Base-by-base conservation (phyloP, 306 rosid genomes). In the Psophocarpus tetragonolobus region DNA sequence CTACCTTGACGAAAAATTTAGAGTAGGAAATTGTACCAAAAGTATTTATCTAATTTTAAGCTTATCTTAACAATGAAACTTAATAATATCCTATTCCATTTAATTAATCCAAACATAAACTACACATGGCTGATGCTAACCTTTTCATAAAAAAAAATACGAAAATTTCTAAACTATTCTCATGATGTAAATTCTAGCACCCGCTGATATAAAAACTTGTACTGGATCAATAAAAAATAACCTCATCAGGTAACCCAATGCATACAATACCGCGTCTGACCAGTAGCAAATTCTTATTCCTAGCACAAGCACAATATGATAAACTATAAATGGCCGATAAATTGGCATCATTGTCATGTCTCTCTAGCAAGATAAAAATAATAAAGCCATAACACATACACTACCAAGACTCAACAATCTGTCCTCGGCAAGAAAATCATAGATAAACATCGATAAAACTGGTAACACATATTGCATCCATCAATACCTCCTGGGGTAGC, bases 401-500 rank as follows among this genome's bases (percentile, higher is more conserved):
- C 53, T 64, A 47, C 71, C 41, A 76, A 76, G 71, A 58, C 18
- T 70, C 33, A 76, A 72, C 14, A 83, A 70, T 26, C 20, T 32
- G 27, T 48, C 72, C 63, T 48, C 74, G 30, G 30, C 64, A 14
- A 32, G 8, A 62, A 75, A 54, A 71, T 13, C 44, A 74, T 18
- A 80, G 30, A 48, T 74, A 84, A 69, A 42, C n/a, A 42, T 30
- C 18, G 6, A 47, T 71, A 64, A 6, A 9, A 72, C 32, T 3
- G 30, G 18, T 48, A 61, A 73, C 35, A 42, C 80, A 76, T 17
- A 15, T 27, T 45, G 24, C 81, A 77, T 48, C 83, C 76, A 82
- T 87, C 87, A 95, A 85, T 91, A 95, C 90, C 98, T 89, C 97
- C 98, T 82, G 9, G 95, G 79, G 79, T 84, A 92, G 68, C 97